A percentile compares a stretch with the other conserved stretches of the same genome.
Evolutionary conservation across 2,329 filamentous ascomycete genomes (phyloP).

Genomic region (Catunica adiposa): DNA sequence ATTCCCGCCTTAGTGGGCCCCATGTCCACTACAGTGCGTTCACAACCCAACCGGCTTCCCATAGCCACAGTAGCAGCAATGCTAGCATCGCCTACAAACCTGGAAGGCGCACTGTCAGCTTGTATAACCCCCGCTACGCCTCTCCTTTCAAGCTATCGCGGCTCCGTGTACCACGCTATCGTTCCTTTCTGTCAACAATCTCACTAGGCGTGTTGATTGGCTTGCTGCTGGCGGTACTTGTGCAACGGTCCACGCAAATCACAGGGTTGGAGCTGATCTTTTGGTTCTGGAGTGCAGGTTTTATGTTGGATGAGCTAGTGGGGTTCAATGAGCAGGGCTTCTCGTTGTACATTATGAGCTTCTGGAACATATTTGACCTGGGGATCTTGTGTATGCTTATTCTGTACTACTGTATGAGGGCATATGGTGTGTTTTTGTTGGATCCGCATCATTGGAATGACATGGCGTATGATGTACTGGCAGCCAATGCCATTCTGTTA

Average conservation of each 20-base stretch:
- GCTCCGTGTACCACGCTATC: slow-evolving; percentile 77
- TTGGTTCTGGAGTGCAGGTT: slow-evolving; percentile 96
- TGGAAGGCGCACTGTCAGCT: slow-evolving; percentile 53
- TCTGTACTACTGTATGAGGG: slow-evolving; percentile 74
- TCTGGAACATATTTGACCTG: slow-evolving; percentile 92
- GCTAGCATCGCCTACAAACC: slow-evolving; percentile 20
- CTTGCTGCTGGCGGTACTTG: slow-evolving; percentile 69
- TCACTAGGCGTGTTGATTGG: slow-evolving; percentile 74
- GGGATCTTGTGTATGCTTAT: slow-evolving; percentile 76
- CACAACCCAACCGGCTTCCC: neutral
- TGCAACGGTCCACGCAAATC: slow-evolving; percentile 59
- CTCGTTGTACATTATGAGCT: slow-evolving; percentile 89
- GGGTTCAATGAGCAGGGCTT: slow-evolving; percentile 96
- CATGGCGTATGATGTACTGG: slow-evolving; percentile 86
- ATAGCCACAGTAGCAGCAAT: neutral
- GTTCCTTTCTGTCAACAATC: slow-evolving; percentile 74
- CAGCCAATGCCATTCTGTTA: slow-evolving; percentile 74
- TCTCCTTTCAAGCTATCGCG: slow-evolving; percentile 84
- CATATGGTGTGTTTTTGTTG: slow-evolving; percentile 73
- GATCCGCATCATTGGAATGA: slow-evolving; percentile 60
- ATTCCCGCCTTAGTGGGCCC: neutral
- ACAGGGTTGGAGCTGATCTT: slow-evolving; percentile 75
- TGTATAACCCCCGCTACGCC: slow-evolving; percentile 82
- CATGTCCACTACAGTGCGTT: slow-evolving; percentile 6
- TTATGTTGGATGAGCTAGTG: slow-evolving; percentile 91